Conservation (phyloP, 257 asterid species). For the Lycium barbarum region DNA sequence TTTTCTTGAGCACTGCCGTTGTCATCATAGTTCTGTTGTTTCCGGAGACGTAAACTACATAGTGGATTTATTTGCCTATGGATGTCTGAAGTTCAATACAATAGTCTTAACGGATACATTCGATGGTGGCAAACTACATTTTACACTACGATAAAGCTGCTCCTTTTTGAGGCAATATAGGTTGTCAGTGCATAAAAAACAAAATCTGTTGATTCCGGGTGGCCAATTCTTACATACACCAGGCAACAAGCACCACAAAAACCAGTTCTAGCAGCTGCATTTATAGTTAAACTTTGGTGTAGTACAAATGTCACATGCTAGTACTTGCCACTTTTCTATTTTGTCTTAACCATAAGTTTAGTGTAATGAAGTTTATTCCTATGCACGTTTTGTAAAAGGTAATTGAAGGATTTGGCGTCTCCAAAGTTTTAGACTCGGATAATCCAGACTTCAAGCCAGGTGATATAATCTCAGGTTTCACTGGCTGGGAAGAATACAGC, state of each 20-base stretch:
- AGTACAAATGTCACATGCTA: background rate
- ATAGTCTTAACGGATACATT: background rate
- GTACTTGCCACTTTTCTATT: background rate
- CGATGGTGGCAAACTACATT: background rate
- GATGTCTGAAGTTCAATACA: background rate
- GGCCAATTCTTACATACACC: background rate
- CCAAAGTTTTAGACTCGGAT: constrained; percentile 75
- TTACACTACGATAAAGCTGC: background rate
- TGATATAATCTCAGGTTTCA: constrained; percentile 76
- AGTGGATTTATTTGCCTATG: too few relatives aligned
- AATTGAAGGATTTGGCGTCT: constrained; percentile 86
- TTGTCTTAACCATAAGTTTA: background rate
- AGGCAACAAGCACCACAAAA: background rate
- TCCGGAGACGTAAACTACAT: background rate
- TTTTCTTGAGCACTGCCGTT: background rate
- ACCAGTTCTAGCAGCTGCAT: background rate
- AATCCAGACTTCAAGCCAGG: constrained; percentile 71
- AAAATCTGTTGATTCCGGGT: too few relatives aligned
- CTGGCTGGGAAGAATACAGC: constrained; percentile 96
- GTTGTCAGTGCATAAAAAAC: background rate
- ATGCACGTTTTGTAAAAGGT: constrained; percentile 45
- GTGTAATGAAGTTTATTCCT: background rate
- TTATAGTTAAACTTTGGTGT: background rate
- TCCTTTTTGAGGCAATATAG: background rate
- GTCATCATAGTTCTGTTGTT: background rate